phyloP scores from a whole-genome alignment of 78 protist species.

The Guillardia theta region DNA sequence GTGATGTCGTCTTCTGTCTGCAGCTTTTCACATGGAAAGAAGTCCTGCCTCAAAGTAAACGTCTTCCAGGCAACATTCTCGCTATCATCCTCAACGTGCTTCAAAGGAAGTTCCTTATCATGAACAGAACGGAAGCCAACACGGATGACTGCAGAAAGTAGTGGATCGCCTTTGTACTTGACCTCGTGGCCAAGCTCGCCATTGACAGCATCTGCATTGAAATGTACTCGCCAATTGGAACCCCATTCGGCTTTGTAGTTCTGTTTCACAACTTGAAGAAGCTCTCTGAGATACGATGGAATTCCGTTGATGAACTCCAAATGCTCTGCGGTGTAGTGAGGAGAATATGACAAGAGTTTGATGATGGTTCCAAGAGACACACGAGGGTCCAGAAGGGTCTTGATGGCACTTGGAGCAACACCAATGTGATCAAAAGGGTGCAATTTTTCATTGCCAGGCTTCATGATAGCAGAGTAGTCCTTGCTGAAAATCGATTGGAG shows the following conservation, averaged over 20 bases:
- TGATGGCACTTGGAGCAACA: neutral
- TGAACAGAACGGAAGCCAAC: neutral
- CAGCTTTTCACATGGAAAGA: slow-evolving; percentile 11
- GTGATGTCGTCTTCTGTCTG: slow-evolving; percentile 30
- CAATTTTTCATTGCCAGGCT: neutral
- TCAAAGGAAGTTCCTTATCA: neutral
- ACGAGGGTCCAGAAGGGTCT: neutral
- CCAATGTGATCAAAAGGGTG: neutral
- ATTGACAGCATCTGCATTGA: neutral
- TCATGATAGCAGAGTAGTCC: neutral
- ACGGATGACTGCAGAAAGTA: neutral
- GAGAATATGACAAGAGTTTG: neutral
- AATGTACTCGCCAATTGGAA: neutral
- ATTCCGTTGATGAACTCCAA: neutral
- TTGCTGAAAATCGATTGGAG: neutral
- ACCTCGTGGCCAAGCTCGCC: slow-evolving; percentile 21
- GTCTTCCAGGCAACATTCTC: neutral
- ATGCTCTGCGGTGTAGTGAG: neutral
- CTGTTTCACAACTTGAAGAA: neutral
- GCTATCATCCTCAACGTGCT: neutral
- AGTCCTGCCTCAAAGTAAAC: slow-evolving; percentile 1
- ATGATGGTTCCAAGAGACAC: neutral
- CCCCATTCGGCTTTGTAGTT: neutral
- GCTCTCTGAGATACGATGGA: neutral
- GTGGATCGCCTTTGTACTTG: neutral